A percentile compares a stretch with the other conserved stretches of the same genome.
These are phyloP conservation scores for Hypoxylon rickii DNA, from an alignment of 495 filamentous ascomycete genomes.

Conservation along the genomic window DNA sequence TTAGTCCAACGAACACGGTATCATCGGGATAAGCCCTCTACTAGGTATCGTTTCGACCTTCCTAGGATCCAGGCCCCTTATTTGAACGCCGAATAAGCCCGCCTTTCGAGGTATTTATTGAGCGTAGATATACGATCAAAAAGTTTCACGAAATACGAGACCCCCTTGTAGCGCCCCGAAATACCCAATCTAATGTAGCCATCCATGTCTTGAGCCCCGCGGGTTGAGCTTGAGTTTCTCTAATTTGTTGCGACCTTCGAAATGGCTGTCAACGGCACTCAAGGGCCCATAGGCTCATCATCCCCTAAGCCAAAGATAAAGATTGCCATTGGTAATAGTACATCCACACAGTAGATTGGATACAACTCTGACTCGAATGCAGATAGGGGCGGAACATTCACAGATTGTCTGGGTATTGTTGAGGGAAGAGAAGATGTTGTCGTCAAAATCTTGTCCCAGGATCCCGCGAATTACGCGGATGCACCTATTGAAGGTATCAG, in stretches of 20 bases:
- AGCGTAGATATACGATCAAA: too few relatives aligned
- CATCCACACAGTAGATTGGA: background rate
- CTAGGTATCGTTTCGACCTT: slow-evolving; percentile 10
- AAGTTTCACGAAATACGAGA: too few relatives aligned
- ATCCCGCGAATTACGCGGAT: slow-evolving; percentile 56
- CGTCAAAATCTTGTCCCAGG: slow-evolving; percentile 55
- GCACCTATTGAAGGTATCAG: slow-evolving; percentile 53
- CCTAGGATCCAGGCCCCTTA: background rate
- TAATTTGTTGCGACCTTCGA: background rate
- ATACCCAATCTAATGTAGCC: too few relatives aligned
- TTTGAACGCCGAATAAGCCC: background rate
- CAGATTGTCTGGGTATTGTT: slow-evolving; percentile 63
- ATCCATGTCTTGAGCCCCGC: background rate
- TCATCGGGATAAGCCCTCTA: too few relatives aligned
- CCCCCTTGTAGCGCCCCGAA: too few relatives aligned
- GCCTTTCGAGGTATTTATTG: too few relatives aligned
- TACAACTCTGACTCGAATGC: background rate
- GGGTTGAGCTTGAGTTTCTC: background rate
- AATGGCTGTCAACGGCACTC: background rate
- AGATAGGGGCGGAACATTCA: slow-evolving; percentile 70
- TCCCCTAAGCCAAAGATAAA: slow-evolving; percentile 1
- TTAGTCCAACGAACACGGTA: too few relatives aligned
- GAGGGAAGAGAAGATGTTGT: slow-evolving; percentile 52
- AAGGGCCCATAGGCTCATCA: background rate
- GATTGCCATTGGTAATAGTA: slow-evolving; percentile 8